These are phyloP conservation scores for carrot (Daucus carota) DNA, from an alignment of 129 eudicot genomes.

Conservation along the genomic window DH1_v3.0 NC_030386.2:29362501-29363000, in stretches of 20 bases:
- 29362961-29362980: constrained; percentile 8
- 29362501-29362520: constrained; percentile 5
- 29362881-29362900: constrained; percentile 8
- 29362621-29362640: not conserved
- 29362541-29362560: constrained; percentile 9
- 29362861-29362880: constrained; percentile 6
- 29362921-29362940: constrained; percentile 2
- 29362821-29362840: constrained; percentile 6
- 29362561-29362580: constrained; percentile 3
- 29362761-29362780: constrained; percentile 6
- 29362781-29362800: constrained; percentile 7
- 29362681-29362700: constrained; percentile 7
- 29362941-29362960: constrained; percentile 7
- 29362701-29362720: constrained; percentile 2
- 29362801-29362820: constrained; percentile 5
- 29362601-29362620: not conserved
- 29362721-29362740: constrained; percentile 10
- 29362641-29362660: not conserved
- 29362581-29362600: not conserved
- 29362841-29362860: constrained; percentile 7
- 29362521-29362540: constrained; percentile 7
- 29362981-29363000: constrained; percentile 8
- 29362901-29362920: constrained; percentile 8
- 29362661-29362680: constrained; percentile 6
- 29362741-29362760: constrained; percentile 4